Base-by-base conservation (phyloP, 1,284 basidiomycete species). In the Sporisorium iseilematis-ciliati region DNA sequence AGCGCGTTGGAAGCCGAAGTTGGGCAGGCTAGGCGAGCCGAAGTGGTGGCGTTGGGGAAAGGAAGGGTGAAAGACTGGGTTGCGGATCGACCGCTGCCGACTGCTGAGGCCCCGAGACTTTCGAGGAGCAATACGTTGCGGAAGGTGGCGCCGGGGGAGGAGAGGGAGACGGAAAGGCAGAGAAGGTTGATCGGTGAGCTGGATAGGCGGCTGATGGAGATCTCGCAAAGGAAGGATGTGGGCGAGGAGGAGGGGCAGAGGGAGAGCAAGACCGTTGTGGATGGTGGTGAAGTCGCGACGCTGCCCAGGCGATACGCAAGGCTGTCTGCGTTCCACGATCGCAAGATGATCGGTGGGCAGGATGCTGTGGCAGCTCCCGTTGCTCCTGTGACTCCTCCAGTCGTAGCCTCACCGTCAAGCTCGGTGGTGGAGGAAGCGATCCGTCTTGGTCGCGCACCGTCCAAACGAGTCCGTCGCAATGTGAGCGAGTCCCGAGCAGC, bases 11-110 rank as follows among this genome's bases (percentile, higher is more conserved):
- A 75, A 31, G 75, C 75, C 16, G 75, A 77, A 26, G 70, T 77
- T 4, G 71, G 75, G 18, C 71, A 77, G 12, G 75, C 71, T 0
- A 54, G 71, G 26, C 57, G 71, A 6, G 58, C 75, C 14, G 71
- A 77, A 53, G 75, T 77, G 42, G 48, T 74, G 3, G 65, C 70
- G 10, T 53, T 77, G 7, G 75, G 75, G 16, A 77, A 71, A 18
- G 75, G 75, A n/a, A 21, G 75, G 26, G 75, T 75, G 31, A 52
- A 60, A 38, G 75, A 77, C 40, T 77, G 75, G 75, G 71, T 75
- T 6, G 57, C 57, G 7, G 61, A 58, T 40, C 59, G 57, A 21
- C 45, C 49, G 7, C 40, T 73, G 18, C 62, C 60, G 6, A 61
- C 29, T 16, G 42, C 61, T 3, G 65, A 73, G 12, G 71, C 60